These are phyloP conservation scores for Aureobasidium lini DNA, from an alignment of 2,329 filamentous ascomycete species.

Conservation along the genomic window DNA sequence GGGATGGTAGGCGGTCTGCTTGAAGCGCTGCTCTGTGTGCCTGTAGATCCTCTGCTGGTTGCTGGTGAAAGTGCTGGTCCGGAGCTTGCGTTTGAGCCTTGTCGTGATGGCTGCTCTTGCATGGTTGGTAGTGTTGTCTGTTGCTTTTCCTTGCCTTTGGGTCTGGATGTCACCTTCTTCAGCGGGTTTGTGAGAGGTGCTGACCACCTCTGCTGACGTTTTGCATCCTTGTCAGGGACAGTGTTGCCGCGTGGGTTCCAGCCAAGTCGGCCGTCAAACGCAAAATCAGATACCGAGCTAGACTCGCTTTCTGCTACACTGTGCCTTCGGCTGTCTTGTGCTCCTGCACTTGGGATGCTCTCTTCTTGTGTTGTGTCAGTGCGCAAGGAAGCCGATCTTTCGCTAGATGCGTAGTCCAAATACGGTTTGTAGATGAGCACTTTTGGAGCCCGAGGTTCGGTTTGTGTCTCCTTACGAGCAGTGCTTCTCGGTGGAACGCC, in stretches of 20 bases:
- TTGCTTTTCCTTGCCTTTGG: slow-evolving; percentile 2
- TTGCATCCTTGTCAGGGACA: neutral
- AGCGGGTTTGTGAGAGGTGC: neutral
- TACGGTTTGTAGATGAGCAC: slow-evolving; percentile 6
- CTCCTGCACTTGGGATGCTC: neutral
- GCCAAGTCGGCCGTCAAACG: slow-evolving; percentile 15
- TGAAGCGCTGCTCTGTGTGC: neutral
- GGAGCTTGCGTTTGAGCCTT: neutral
- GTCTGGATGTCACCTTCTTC: neutral
- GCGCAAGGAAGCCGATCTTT: neutral
- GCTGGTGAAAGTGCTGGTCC: neutral
- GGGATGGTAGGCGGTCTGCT: neutral
- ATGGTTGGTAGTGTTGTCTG: neutral
- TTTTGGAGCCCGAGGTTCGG: neutral
- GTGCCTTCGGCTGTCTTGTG: neutral
- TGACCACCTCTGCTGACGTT: slow-evolving; percentile 7
- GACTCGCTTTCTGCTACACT: slow-evolving; percentile 13
- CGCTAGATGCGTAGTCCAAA: neutral
- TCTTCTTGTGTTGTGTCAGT: neutral
- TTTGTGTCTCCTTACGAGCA: neutral
- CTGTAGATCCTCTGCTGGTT: neutral
- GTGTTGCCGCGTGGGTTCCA: slow-evolving; percentile 9
- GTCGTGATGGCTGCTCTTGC: neutral
- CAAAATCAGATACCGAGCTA: slow-evolving; percentile 13
- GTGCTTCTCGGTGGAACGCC: neutral